Evolutionary conservation across 106 monocot species (phyloP).

Genomic region (Dactylorhiza incarnata): DNA sequence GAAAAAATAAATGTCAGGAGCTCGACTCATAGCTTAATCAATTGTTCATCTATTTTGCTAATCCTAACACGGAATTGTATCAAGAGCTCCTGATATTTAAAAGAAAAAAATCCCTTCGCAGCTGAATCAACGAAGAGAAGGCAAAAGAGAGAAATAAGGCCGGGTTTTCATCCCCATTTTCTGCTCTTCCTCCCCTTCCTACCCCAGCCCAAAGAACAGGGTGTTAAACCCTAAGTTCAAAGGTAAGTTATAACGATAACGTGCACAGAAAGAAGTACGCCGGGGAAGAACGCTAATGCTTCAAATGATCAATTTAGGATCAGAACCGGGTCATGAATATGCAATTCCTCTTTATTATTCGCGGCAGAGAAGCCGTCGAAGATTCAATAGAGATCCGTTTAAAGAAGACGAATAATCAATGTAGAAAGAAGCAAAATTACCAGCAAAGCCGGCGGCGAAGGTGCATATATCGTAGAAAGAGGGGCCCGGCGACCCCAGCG

Average conservation of each 20-base stretch:
- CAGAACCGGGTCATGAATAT: no score
- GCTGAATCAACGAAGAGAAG: not conserved
- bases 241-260: not conserved
- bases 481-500: not conserved
- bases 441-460: slow-evolving; percentile 35
- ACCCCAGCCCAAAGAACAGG: not conserved
- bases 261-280: not conserved
- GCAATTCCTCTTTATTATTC: no score
- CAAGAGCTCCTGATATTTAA: no score
- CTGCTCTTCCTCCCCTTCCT: not conserved
- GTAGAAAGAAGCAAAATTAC: slow-evolving; percentile 8
- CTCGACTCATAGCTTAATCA: no score
- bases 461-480: slow-evolving; percentile 25
- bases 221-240: not conserved
- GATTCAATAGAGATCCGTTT: not conserved
- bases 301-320: not conserved
- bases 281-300: not conserved
- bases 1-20: no score
- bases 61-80: no score
- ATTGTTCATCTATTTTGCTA: no score
- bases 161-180: slow-evolving; percentile 3
- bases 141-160: not conserved
- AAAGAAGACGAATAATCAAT: not conserved
- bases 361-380: not conserved
- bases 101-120: no score